A percentile compares a stretch with the other conserved stretches of the same genome.
Conservation (phyloP, 108 stramenopile species). For the Asterionellopsis glacialis region DNA sequence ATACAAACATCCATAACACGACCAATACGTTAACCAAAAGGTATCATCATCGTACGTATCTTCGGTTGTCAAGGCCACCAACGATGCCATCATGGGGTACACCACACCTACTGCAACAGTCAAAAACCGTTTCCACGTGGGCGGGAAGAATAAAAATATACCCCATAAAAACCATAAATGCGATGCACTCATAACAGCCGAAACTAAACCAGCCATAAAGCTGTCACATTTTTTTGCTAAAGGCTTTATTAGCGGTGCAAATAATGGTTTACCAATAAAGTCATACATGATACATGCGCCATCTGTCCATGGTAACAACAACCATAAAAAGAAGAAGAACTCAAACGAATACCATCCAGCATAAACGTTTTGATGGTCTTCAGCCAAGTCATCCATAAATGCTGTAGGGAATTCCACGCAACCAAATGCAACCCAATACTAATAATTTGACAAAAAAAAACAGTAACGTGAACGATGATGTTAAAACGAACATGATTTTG, state of each 20-base stretch:
- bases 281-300: slow-evolving; percentile 36
- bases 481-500: too few species aligned
- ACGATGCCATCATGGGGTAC: slow-evolving; percentile 36
- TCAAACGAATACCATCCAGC: slow-evolving; percentile 21
- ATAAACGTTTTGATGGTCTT: not conserved
- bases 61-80: slow-evolving; percentile 37
- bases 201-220: slow-evolving; percentile 10
- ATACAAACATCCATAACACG: slow-evolving; percentile 38
- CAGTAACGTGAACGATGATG: too few species aligned
- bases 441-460: not conserved
- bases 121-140: slow-evolving; percentile 35
- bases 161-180: slow-evolving; percentile 47
- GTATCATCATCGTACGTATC: slow-evolving; percentile 38
- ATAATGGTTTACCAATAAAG: slow-evolving; percentile 33
- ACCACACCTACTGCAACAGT: slow-evolving; percentile 38
- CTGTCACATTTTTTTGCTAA: slow-evolving; percentile 14
- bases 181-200: slow-evolving; percentile 1
- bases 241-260: slow-evolving; percentile 27
- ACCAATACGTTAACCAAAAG: slow-evolving; percentile 46
- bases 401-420: slow-evolving; percentile 6
- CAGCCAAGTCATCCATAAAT: slow-evolving; percentile 12
- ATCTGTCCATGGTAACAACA: slow-evolving; percentile 41
- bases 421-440: not conserved
- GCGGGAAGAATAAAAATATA: slow-evolving; percentile 42
- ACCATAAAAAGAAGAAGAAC: slow-evolving; percentile 40